Evolutionary conservation across 2,329 filamentous ascomycete species (phyloP).

Genomic region (Alternaria postmessia): DNA sequence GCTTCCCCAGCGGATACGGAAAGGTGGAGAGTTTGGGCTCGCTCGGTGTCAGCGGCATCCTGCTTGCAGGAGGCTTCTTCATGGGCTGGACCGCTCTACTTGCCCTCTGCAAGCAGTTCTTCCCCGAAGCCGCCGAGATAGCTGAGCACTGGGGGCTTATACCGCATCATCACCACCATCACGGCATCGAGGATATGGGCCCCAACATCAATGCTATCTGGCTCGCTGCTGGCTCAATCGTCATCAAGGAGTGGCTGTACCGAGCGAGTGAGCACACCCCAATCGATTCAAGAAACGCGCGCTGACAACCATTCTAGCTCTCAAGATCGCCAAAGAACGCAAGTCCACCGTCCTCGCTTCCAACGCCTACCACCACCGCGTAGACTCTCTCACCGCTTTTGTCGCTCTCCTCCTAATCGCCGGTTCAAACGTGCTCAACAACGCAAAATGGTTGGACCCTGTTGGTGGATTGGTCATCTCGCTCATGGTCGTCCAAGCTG

Average conservation of each 20-base stretch:
- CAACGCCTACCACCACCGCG: constrained; percentile 94
- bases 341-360: constrained; percentile 96
- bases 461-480: constrained; percentile 93
- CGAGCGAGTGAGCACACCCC: constrained; percentile 73
- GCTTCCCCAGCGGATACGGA: constrained; percentile 90
- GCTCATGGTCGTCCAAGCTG: constrained; percentile 89
- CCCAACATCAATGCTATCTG: constrained; percentile 95
- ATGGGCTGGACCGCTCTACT: constrained; percentile 78
- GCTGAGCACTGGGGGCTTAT: constrained; percentile 55
- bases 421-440: constrained; percentile 83
- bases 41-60: constrained; percentile 88
- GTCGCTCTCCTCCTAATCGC: constrained; percentile 90
- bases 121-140: constrained; percentile 55
- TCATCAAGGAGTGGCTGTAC: constrained; percentile 97
- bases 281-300: background rate
- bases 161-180: constrained; percentile 71
- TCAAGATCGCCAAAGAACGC: constrained; percentile 93
- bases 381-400: constrained; percentile 94
- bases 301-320: constrained; percentile 65
- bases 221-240: constrained; percentile 88
- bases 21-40: constrained; percentile 98
- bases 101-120: constrained; percentile 62
- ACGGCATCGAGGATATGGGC: constrained; percentile 64
- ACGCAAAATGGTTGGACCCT: constrained; percentile 92
- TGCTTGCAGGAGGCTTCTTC: constrained; percentile 87